Evolutionary conservation across 371 early-diverging fungal genomes (phyloP).

Genomic region (Mucor sp.): DNA sequence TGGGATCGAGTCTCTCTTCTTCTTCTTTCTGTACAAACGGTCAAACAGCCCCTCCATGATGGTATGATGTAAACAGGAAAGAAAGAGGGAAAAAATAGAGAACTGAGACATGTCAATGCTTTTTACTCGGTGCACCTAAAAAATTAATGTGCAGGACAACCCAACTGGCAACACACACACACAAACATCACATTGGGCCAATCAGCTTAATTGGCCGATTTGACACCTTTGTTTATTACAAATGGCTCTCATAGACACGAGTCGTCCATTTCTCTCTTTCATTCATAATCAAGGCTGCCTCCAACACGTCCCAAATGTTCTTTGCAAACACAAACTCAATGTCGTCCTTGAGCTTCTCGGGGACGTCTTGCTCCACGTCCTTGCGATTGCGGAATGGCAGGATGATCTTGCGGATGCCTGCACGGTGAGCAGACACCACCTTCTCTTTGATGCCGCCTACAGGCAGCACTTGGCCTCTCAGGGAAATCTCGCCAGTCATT

Average conservation of each 20-base stretch:
- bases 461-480: conserved; percentile 82
- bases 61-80: background rate
- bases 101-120: background rate
- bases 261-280: conserved; percentile 26
- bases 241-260: conserved; percentile 34
- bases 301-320: conserved; percentile 71
- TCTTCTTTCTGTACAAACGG: conserved; percentile 28
- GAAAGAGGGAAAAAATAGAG: background rate
- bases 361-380: conserved; percentile 71
- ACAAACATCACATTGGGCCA: background rate
- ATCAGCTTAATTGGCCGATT: background rate
- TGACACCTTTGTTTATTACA: conserved; percentile 15
- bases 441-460: conserved; percentile 90
- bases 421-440: conserved; percentile 83
- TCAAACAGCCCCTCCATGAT: conserved; percentile 34
- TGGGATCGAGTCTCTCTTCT: conserved; percentile 2
- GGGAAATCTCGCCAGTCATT: conserved; percentile 89
- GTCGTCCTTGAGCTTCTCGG: conserved; percentile 63
- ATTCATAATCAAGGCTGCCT: conserved; percentile 53
- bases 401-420: conserved; percentile 68
- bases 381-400: conserved; percentile 62
- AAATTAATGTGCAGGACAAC: background rate
- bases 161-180: background rate
- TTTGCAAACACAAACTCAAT: conserved; percentile 75
- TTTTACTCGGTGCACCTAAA: background rate